These are phyloP conservation scores for Phytophthora cactorum DNA, from an alignment of 352 stramenopile species.

Conservation along the genomic window DNA sequence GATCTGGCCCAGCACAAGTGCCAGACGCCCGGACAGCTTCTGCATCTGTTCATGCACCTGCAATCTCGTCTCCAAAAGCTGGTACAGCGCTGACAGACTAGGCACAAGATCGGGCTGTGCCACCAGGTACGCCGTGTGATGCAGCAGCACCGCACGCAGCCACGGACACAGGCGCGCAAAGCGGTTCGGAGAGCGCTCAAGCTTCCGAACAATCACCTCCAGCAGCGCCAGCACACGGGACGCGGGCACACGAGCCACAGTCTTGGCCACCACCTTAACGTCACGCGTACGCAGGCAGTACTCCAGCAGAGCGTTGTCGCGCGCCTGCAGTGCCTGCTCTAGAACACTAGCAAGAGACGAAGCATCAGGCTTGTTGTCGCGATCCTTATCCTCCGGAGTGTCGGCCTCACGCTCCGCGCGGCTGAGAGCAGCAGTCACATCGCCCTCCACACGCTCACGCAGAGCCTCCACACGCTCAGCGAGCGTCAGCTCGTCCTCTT, in stretches of 20 bases:
- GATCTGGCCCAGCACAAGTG: conserved; percentile 85
- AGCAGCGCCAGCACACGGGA: conserved; percentile 81
- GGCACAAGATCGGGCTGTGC: conserved; percentile 85
- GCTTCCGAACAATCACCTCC: conserved; percentile 83
- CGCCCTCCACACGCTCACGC: conserved; percentile 74
- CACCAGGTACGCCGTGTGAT: conserved; percentile 88
- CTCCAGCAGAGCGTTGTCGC: conserved; percentile 88
- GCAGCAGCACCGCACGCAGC: conserved; percentile 81
- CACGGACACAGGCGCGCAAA: conserved; percentile 82
- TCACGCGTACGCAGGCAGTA: conserved; percentile 84
- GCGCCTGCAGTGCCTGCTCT: conserved; percentile 85
- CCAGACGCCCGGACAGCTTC: conserved; percentile 83
- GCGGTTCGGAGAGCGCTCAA: conserved; percentile 81
- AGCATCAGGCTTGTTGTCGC: conserved; percentile 68
- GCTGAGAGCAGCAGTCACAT: conserved; percentile 68
- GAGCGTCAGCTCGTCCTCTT: conserved; percentile 70
- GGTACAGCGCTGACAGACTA: conserved; percentile 83
- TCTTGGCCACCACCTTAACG: conserved; percentile 75
- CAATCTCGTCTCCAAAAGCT: conserved; percentile 82
- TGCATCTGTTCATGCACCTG: conserved; percentile 86
- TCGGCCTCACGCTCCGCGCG: conserved; percentile 54
- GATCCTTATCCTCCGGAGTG: conserved; percentile 35
- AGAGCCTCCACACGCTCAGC: conserved; percentile 80
- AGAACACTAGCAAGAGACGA: conserved; percentile 84
- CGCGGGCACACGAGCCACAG: conserved; percentile 75